Base-by-base conservation (phyloP, 768 basidiomycete genomes). In the Pulveroboletus sp. region DNA sequence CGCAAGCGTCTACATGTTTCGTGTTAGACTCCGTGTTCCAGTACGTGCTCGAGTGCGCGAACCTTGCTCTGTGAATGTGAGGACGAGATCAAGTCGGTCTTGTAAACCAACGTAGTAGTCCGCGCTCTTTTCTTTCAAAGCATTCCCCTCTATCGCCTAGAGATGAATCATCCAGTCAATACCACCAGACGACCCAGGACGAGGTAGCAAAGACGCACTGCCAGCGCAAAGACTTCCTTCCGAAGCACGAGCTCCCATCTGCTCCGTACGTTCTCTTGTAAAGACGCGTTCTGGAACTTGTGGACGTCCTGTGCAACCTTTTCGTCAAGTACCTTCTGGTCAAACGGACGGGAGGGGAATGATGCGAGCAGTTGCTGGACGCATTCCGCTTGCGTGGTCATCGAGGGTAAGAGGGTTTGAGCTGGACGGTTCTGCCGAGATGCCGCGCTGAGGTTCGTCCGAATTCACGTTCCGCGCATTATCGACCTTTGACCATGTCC, bases 11-110 rank as follows among this genome's bases (percentile, higher is more conserved):
- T 89, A 38, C 8, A n/a, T 8, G 26, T 6, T 39, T 21, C 30
- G 37, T 32, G 49, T 51, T 26, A 43, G 53, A 51, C 28, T 47
- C 18, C 21, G 30, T 21, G 14, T 39, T 27, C 52, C 30, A 39
- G 39, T 26, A 30, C 43, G 43, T 32, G 31, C 10, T n/a, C 26
- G 53, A 18, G 42, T 27, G 26, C 48, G 68, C 80, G 52, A 59
- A 84, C 88, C 87, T 42, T 82, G 79, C 61, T 91, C 88, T 21
- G 86, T 86, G 69, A 90, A 86, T 30, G 81, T 79, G 38, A 93
- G 73, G 15, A 83, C 75, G 40, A 92, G 66, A 69, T 93, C 91
- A 39, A 93, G 76, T 54, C 76, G 75, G 64, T 78, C 76, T 53
- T 73, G 71, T 13, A 89, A 69, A 31, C 77, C 72, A 38, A 73